Evolutionary conservation across 2,329 filamentous ascomycete genomes (phyloP).

Genomic region (Aureobasidium musti): DNA sequence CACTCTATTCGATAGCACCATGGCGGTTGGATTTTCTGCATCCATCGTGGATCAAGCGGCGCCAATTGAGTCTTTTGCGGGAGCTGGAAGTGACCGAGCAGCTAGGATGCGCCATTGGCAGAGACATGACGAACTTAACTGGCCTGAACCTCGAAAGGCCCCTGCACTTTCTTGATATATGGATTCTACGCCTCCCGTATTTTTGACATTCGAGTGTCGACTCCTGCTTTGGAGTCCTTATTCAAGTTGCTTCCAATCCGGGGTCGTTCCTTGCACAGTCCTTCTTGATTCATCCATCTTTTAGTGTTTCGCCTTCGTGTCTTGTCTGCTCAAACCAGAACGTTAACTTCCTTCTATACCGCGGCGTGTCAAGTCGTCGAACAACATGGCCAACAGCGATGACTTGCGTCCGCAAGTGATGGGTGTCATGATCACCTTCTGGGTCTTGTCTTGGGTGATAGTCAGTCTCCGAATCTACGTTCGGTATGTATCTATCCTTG

Average conservation of each 20-base stretch:
- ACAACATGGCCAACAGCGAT: constrained; percentile 17
- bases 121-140: constrained; percentile 15
- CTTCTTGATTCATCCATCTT: not conserved
- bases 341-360: not conserved
- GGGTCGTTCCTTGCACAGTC: constrained; percentile 11
- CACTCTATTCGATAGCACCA: constrained; percentile 16
- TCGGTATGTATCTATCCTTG: constrained; percentile 25
- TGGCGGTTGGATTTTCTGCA: not conserved
- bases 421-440: constrained; percentile 22
- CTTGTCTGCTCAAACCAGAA: not conserved
- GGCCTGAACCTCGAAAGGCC: not conserved
- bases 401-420: constrained; percentile 18
- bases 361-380: not conserved
- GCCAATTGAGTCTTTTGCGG: not conserved
- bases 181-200: not conserved
- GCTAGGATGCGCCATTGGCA: constrained; percentile 1
- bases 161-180: constrained; percentile 14
- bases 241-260: not conserved
- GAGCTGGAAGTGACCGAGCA: not conserved
- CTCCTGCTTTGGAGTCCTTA: not conserved
- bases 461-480: constrained; percentile 30
- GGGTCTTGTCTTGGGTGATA: constrained; percentile 12
- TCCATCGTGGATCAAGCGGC: not conserved
- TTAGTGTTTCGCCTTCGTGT: not conserved
- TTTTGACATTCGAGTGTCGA: constrained; percentile 5